Evolutionary conservation across 2,329 filamentous ascomycete species (phyloP).

Genomic region (Diaporthe sp.): DNA sequence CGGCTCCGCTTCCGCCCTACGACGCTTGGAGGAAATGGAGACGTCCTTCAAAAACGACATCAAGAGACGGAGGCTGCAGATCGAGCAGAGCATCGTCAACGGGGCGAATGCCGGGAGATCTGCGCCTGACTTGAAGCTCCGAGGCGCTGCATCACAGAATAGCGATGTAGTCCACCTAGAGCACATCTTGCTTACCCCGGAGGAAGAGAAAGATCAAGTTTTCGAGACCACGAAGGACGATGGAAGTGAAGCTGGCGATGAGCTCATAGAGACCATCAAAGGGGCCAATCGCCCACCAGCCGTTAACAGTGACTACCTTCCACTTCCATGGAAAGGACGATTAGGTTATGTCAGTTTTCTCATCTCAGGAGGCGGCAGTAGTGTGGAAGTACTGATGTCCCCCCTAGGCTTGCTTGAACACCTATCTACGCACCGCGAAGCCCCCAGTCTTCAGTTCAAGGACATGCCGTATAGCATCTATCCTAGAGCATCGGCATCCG

Average conservation of each 20-base stretch:
- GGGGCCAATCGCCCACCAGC: conserved; percentile 75
- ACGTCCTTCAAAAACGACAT: conserved; percentile 57
- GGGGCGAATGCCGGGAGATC: background rate
- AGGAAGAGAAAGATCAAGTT: conserved; percentile 42
- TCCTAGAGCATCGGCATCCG: conserved; percentile 89
- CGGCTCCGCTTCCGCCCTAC: conserved; percentile 56
- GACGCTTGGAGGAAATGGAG: conserved; percentile 65
- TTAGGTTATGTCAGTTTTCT: conserved; percentile 81
- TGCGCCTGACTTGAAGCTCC: background rate
- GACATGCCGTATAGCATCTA: conserved; percentile 91
- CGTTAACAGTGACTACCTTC: conserved; percentile 85
- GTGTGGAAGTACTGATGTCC: conserved; percentile 34
- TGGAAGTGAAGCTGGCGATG: conserved; percentile 38
- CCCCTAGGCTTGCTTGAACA: conserved; percentile 85
- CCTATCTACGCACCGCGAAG: conserved; percentile 85
- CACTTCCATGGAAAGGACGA: conserved; percentile 90
- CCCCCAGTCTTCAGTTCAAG: conserved; percentile 91
- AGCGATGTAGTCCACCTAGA: conserved; percentile 36
- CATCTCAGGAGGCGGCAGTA: background rate
- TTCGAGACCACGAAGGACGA: conserved; percentile 35
- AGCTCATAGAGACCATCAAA: conserved; percentile 49
- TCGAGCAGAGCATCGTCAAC: conserved; percentile 56
- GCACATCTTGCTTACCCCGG: conserved; percentile 45
- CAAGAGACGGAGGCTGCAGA: conserved; percentile 61
- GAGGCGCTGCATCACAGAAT: background rate